Evolutionary conservation across 345 rosid species (phyloP).

Genomic region (Bruguiera gymnorhiza): DNA sequence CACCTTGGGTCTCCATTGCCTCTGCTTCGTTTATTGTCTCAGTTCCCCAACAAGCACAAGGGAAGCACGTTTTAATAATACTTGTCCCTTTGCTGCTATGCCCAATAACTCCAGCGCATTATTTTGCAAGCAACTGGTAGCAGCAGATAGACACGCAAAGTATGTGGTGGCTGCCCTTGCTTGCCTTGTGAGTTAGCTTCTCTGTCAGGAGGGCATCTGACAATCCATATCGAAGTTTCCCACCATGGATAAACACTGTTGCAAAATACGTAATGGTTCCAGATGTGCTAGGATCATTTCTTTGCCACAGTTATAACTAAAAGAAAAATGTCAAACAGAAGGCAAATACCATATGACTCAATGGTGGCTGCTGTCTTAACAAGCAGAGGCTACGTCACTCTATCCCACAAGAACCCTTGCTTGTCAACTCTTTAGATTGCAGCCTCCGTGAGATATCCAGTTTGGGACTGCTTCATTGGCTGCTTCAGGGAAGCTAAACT

Average conservation of each 20-base stretch:
- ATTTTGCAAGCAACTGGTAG: not conserved
- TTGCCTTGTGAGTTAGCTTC: not conserved
- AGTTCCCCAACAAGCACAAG: not conserved
- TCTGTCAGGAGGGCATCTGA: not conserved
- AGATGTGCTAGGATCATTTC: too few species aligned
- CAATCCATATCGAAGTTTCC: not conserved
- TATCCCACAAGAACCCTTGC: too few species aligned
- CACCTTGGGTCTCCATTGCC: slow-evolving; percentile 27
- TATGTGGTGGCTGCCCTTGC: slow-evolving; percentile 8
- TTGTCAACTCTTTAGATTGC: too few species aligned
- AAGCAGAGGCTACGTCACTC: too few species aligned
- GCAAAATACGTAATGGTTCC: not conserved
- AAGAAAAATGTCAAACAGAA: too few species aligned
- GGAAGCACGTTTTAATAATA: not conserved
- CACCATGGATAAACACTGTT: not conserved
- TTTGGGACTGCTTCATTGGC: too few species aligned
- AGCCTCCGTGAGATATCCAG: too few species aligned
- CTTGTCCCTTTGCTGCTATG: too few species aligned
- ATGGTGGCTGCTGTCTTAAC: too few species aligned
- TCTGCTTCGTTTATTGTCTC: not conserved
- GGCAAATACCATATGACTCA: too few species aligned
- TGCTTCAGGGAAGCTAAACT: too few species aligned
- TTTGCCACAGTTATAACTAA: too few species aligned
- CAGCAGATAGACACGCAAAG: slow-evolving; percentile 7
- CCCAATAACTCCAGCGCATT: not conserved